Evolutionary conservation across 164 flowering plant species (phyloP), one percentile per base, ranked within the genome.

Genomic region (Macadamia tetraphylla): DNA sequence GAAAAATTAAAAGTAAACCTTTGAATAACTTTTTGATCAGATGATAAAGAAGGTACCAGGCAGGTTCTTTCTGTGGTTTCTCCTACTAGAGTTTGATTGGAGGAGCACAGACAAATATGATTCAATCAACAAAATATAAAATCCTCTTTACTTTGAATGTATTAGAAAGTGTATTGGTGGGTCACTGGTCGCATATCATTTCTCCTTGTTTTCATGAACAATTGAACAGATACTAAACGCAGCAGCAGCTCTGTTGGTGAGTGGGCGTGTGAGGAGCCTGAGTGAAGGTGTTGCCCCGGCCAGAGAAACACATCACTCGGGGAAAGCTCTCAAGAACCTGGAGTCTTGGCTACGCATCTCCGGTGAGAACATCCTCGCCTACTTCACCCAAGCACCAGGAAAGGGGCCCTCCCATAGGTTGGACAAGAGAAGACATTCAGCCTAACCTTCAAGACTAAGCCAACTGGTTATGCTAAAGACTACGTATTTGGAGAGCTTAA

Each of bases 201-300:
- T 64, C 46, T 46, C 13, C 23, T 11, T 46, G 1, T 13, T 30
- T 59, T 13, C 29, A 14, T 58, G 49, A 51, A 56, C 55, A 53
- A 17, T 57, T 8, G 15, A 57, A 13, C 85, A 92, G 98, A 76
- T 88, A 72, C 78, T 92, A 56, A 92, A 90, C 74, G 92, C 98
- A 15, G 98, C 91, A 44, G 94, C 94, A 29, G 88, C 98, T 17
- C 87, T 92, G 32, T 72, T 85, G 64, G 98, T 87, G 11, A 75
- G 88, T 65, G 88, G 90, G 57, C 72, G 18, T 43, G 94, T 81
- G 4, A 78, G 76, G 15, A 73, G 73, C 69, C 77, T 92, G 6
- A 85, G 73, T 14, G 90, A 86, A 65, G 98, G 96, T 68, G 90
- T 90, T 18, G 44, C 73, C 53, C 59, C 87, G 65, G 98, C 98